Conservation (phyloP, 352 stramenopile genomes). For the Elongisporangium anandrum region DNA sequence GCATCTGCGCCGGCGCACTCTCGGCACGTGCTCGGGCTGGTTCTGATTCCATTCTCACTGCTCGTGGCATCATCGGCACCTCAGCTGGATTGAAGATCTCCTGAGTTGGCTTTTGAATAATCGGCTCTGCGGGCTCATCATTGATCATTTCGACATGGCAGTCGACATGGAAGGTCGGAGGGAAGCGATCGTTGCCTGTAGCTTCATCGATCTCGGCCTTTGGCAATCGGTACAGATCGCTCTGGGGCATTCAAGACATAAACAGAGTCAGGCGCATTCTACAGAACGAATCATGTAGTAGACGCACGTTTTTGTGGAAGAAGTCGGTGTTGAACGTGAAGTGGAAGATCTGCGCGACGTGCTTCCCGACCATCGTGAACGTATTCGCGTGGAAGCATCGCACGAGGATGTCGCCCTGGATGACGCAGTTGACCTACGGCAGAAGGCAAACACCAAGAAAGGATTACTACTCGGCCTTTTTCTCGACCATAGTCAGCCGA, state of each 20-base stretch:
- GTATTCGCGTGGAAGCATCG: conserved; percentile 73
- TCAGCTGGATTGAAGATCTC: background rate
- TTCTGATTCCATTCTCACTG: background rate
- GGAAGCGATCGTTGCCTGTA: conserved; percentile 42
- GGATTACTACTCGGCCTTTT: background rate
- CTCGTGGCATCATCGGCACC: conserved; percentile 4
- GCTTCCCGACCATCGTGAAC: conserved; percentile 66
- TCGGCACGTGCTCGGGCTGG: background rate
- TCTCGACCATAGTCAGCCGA: background rate
- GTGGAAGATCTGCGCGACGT: conserved; percentile 85
- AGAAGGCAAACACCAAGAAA: background rate
- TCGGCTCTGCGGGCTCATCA: background rate
- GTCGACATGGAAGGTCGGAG: conserved; percentile 49
- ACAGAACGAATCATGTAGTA: background rate
- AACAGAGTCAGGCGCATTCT: background rate
- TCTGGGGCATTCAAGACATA: conserved; percentile 21
- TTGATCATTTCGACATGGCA: conserved; percentile 40
- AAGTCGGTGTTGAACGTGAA: conserved; percentile 85
- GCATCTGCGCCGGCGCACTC: conserved; percentile 10
- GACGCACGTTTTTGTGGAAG: conserved; percentile 60
- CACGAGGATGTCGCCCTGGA: conserved; percentile 69
- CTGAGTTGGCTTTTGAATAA: background rate
- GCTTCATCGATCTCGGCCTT: conserved; percentile 66
- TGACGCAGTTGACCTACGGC: conserved; percentile 55
- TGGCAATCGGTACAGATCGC: conserved; percentile 38